These are phyloP conservation scores for Eragrostis nindensis DNA, from an alignment of 176 grass and related monocot genomes.

Conservation along the genomic window DNA sequence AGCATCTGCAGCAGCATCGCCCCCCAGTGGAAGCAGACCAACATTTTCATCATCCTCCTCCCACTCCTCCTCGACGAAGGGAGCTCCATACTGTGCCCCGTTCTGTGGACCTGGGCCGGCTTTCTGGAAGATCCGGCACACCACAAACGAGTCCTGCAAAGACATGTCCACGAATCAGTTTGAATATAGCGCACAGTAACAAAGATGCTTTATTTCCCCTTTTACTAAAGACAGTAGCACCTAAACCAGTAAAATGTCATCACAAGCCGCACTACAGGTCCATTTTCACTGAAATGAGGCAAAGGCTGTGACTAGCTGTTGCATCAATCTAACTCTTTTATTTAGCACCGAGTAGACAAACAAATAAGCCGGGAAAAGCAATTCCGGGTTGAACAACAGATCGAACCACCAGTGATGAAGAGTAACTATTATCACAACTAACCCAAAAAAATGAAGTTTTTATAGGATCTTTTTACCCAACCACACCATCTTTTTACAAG, in stretches of 20 bases:
- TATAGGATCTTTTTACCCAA: no score
- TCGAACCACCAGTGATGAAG: no score
- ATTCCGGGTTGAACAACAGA: background rate
- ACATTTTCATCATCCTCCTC: constrained; percentile 57
- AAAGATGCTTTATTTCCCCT: background rate
- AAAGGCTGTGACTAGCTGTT: background rate
- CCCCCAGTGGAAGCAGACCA: constrained; percentile 49
- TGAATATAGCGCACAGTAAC: background rate
- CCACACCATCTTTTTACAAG: no score
- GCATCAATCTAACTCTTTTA: background rate
- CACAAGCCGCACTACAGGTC: background rate
- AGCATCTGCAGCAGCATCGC: constrained; percentile 4
- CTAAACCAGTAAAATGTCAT: background rate
- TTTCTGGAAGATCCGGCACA: constrained; percentile 98
- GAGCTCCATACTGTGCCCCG: constrained; percentile 93
- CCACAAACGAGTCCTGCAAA: constrained; percentile 77
- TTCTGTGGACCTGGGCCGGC: constrained; percentile 83
- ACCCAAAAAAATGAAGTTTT: no score
- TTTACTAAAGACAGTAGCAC: background rate
- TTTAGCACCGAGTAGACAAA: background rate
- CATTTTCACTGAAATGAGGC: constrained; percentile 10
- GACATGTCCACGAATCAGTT: constrained; percentile 15
- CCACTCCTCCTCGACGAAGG: constrained; percentile 98
- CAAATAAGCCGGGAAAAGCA: background rate
- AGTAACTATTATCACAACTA: background rate